Base-by-base conservation (phyloP, 73 alveolate species). In the Paraurostyla sp. region DNA sequence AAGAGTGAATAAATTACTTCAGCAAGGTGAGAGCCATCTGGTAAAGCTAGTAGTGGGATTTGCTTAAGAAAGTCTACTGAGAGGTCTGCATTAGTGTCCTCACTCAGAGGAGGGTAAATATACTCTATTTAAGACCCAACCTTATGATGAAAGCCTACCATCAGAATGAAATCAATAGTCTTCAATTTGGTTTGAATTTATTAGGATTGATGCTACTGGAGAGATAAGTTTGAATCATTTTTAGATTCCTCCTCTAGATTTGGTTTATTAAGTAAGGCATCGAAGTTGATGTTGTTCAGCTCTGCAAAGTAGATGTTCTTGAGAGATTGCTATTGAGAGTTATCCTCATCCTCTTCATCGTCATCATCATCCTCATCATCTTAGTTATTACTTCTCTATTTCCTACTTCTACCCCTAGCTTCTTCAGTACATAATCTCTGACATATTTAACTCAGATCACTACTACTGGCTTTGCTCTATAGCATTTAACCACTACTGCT, bases 111-210 rank as follows among this genome's bases (percentile, higher is more conserved):
- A 29, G 93, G 93, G 42, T 90, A 83, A 22, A 83, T 63, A 71
- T 59, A 80, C 60, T 90, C 95, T n/a, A 90, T 83, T 42, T 83
- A 48, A 4, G 92, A 65, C 51, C 95, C 95, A 18, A 90, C 84
- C 56, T 90, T 90, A 45, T 90, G 95, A 71, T 90, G 92, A 57
- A 90, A 90, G 7, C 95, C 95, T 25, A 90, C 87, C 16, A 90
- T 58, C 9, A 90, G 16, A 32, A 90, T 52, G 63, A 83, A 90
- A 11, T 56, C 91, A 0, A 90, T 48, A n/a, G 81, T 71, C 22
- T 76, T 58, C 65, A 75, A 13, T 16, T 16, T 49, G n/a, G 76
- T 15, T 4, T 46, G 6, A 46, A 75, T 16, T 9, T 48, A 9
- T 6, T n/a, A 4, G 3, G 3, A 3, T 6, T 69, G 32, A n/a